Evolutionary conservation across 2,329 filamentous ascomycete species (phyloP), one percentile per base, ranked within the genome.

Genomic region (Teratosphaeria zuluensis): DNA sequence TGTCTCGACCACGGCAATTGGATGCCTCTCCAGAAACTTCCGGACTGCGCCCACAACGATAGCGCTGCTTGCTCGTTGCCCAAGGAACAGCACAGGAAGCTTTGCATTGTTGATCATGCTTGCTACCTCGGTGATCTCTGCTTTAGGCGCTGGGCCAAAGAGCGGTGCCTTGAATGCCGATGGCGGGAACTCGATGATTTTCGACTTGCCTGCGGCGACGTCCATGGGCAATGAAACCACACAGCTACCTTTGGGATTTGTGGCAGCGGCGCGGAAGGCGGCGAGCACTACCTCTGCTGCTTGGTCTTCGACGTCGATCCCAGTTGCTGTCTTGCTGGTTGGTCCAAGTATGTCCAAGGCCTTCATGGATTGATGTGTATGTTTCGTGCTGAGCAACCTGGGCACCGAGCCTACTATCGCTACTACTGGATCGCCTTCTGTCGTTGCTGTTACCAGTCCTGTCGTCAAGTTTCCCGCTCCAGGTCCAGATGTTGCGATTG

Each of bases 361-460:
- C 56, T 72, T 72, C 68, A 79, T 75, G 33, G 73, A 75, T 63
- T 80, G 77, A 63, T 80, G 77, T 1, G 77, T 79, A 58, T 76
- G 73, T 64, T 77, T 76, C 21, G 75, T 73, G 56, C 71, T 74
- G 63, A 78, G 73, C 19, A 71, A 63, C 48, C 77, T 69, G 38
- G 75, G 76, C 14, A 80, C 77, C 51, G 72, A 75, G 48, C 77
- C 77, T n/a, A 78, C 72, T 46, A 80, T 72, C n/a, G 77, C 77
- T 11, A 80, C 75, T 7, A 79, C 73, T 1, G 77, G 77, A 54
- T 77, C 74, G 16, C 76, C 76, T 64, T 79, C 77, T 7, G 77
- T 78, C 4, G 74, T 79, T 28, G 77, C 77, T 1, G 77, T 79
- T 6, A 77, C 70, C 8, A 79, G 68, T 0, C 76, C 77, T 0